These are phyloP conservation scores for Thuja plicata DNA, from an alignment of 83 land plant species.

Conservation along the genomic window DNA sequence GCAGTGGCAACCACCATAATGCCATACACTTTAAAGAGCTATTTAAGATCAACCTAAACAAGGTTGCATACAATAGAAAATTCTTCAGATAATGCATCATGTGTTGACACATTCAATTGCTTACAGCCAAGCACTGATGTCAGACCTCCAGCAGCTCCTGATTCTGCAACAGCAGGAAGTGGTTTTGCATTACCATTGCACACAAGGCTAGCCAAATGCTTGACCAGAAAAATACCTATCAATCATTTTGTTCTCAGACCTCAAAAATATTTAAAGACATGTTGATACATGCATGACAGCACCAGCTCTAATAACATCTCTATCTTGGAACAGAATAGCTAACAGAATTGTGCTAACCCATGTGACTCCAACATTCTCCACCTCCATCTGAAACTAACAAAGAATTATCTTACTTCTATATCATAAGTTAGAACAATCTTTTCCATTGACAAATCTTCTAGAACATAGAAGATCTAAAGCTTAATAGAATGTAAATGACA, in stretches of 20 bases:
- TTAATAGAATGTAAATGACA: background rate
- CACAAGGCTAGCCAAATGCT: constrained; percentile 82
- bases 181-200: constrained; percentile 59
- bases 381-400: constrained; percentile 43
- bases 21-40: too few relatives aligned
- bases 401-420: background rate
- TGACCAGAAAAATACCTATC: constrained; percentile 77
- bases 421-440: background rate
- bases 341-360: constrained; percentile 74
- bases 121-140: constrained; percentile 53
- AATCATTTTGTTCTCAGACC: constrained; percentile 56
- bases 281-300: constrained; percentile 66
- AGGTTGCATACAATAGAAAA: constrained; percentile 57
- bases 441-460: background rate
- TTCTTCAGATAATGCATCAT: constrained; percentile 57
- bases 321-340: constrained; percentile 70
- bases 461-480: background rate
- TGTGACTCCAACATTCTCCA: constrained; percentile 56
- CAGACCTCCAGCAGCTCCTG: constrained; percentile 71
- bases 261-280: constrained; percentile 54
- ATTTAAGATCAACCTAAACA: too few relatives aligned
- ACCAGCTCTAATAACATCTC: too few relatives aligned
- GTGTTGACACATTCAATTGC: constrained; percentile 60
- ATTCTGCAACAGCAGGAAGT: constrained; percentile 66
- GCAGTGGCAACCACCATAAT: too few relatives aligned